Evolutionary conservation across 805 yeast genomes (phyloP).

Genomic region (Sugiyamaella americana): DNA sequence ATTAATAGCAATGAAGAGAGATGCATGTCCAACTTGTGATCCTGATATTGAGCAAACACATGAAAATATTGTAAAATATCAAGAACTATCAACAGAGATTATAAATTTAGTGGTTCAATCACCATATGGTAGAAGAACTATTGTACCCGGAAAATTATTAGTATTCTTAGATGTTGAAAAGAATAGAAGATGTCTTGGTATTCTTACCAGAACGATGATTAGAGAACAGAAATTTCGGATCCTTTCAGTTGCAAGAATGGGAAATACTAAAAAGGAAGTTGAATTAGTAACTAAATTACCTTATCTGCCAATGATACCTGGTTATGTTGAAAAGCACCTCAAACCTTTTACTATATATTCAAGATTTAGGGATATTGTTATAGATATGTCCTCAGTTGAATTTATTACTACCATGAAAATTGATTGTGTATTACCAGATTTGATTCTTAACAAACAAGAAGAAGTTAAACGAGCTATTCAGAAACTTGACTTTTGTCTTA

Average conservation of each 20-base stretch:
- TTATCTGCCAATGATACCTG: background rate
- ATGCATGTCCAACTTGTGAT: slow-evolving; percentile 34
- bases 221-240: background rate
- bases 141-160: slow-evolving; percentile 52
- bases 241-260: background rate
- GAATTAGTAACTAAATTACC: slow-evolving; percentile 6
- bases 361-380: background rate
- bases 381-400: slow-evolving; percentile 1
- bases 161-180: slow-evolving; percentile 31
- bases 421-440: background rate
- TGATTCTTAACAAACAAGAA: background rate
- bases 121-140: slow-evolving; percentile 42
- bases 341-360: background rate
- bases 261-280: background rate
- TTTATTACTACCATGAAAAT: slow-evolving; percentile 4
- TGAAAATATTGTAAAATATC: slow-evolving; percentile 42
- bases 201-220: background rate
- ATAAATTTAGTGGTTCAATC: slow-evolving; percentile 43
- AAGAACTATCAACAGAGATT: slow-evolving; percentile 40
- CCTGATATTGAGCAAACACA: slow-evolving; percentile 43
- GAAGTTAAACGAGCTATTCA: background rate
- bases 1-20: slow-evolving; percentile 35
- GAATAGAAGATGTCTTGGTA: background rate
- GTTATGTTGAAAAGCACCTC: background rate
- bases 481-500: slow-evolving; percentile 3